Percentiles rank a stretch among this genome's conserved stretches.
Evolutionary conservation across 2,329 filamentous ascomycete genomes (phyloP).

Genomic region (Fusarium sp.): DNA sequence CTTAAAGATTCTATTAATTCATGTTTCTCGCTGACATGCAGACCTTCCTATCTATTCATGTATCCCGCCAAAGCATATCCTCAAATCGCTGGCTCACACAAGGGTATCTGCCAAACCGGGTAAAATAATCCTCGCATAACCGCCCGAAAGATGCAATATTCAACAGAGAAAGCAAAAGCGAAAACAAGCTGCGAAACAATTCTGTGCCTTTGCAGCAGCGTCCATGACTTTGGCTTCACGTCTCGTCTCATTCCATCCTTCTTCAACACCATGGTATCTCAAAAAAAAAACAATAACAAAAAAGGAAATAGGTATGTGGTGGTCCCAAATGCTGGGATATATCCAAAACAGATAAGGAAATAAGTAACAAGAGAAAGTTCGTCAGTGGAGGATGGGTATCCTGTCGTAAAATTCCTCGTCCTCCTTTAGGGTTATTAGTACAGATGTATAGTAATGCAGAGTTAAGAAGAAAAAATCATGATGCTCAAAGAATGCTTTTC

Average conservation of each 20-base stretch:
- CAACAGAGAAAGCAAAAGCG: conserved; percentile 19
- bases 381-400: conserved; percentile 40
- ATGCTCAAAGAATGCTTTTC: conserved; percentile 36
- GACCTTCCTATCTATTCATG: conserved; percentile 29
- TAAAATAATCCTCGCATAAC: conserved; percentile 31
- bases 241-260: conserved; percentile 36
- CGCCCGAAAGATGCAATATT: conserved; percentile 34
- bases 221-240: conserved; percentile 23
- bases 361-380: conserved; percentile 26
- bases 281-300: conserved; percentile 39
- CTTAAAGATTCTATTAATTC: conserved; percentile 34
- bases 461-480: conserved; percentile 28
- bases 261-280: conserved; percentile 46
- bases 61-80: conserved; percentile 12
- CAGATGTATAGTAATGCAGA: conserved; percentile 30
- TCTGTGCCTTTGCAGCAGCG: conserved; percentile 11
- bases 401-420: conserved; percentile 42
- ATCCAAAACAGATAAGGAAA: conserved; percentile 19
- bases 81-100: conserved; percentile 15
- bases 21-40: conserved; percentile 11
- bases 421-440: conserved; percentile 43
- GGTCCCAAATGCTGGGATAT: conserved; percentile 22
- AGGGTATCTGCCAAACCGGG: conserved; percentile 39
- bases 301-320: conserved; percentile 25
- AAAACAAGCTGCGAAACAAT: conserved; percentile 25